Percentiles rank a stretch among this genome's conserved stretches.
Conservation (phyloP, 176 grass and related monocot species). For the Oryza meridionalis region DNA sequence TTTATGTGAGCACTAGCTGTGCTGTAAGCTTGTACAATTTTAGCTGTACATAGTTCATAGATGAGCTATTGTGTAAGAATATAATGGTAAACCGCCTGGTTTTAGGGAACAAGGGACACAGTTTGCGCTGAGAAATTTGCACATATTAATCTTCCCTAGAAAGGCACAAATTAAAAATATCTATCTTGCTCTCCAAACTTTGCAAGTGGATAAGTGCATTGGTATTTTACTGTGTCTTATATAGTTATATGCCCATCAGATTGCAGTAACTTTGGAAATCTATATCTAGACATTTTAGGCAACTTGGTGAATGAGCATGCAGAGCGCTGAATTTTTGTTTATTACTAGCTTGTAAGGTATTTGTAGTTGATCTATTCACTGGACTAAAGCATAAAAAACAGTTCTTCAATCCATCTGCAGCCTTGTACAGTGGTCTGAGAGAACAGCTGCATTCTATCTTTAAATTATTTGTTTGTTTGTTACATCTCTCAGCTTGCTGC, state of each 20-base stretch:
- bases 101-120: not conserved
- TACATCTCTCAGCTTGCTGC: not conserved
- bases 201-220: not conserved
- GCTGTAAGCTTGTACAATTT: not conserved
- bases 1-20: not conserved
- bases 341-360: constrained; percentile 18
- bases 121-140: not conserved
- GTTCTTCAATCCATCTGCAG: not conserved
- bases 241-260: not conserved
- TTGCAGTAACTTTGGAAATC: not conserved
- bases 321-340: not conserved
- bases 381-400: not conserved
- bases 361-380: not conserved
- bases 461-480: not conserved
- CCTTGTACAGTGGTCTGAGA: not conserved
- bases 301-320: not conserved
- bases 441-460: constrained; percentile 1
- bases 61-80: not conserved
- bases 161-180: not conserved
- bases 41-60: not conserved
- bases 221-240: not conserved
- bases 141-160: not conserved
- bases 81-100: not conserved
- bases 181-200: not conserved
- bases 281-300: not conserved